Evolutionary conservation across 164 flowering plant genomes (phyloP).

Genomic region (Aristolochia fimbriata): DNA sequence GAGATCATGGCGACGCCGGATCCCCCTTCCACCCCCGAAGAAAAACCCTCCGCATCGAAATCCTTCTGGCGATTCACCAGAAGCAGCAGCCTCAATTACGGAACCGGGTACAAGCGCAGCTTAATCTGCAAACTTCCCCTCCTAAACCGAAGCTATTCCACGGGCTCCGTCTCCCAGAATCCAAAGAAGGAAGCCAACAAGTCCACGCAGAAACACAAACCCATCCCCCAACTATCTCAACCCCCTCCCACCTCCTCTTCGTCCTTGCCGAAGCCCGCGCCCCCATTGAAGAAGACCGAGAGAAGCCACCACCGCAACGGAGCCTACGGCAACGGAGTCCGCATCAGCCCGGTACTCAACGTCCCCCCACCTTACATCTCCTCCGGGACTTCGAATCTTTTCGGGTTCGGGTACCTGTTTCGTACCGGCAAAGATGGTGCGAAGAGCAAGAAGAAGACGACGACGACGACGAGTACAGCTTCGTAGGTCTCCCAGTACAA

Average conservation of each 20-base stretch:
- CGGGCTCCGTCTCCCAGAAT: slow-evolving; percentile 38
- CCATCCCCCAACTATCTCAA: not conserved
- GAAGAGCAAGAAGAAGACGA: slow-evolving; percentile 26
- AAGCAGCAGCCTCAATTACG: slow-evolving; percentile 48
- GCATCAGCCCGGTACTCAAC: slow-evolving; percentile 58
- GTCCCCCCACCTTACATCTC: slow-evolving; percentile 59
- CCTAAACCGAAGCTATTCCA: slow-evolving; percentile 67
- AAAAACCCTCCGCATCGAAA: slow-evolving; percentile 17
- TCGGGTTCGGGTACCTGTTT: slow-evolving; percentile 62
- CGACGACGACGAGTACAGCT: too few species aligned
- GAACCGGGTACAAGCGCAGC: slow-evolving; percentile 19
- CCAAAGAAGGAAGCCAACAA: slow-evolving; percentile 37
- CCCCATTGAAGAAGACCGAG: slow-evolving; percentile 27
- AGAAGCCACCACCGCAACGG: slow-evolving; percentile 12
- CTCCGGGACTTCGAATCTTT: slow-evolving; percentile 38
- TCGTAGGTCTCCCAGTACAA: too few species aligned
- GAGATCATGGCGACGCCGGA: slow-evolving; percentile 41
- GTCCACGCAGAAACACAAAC: slow-evolving; percentile 12
- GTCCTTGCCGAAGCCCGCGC: slow-evolving; percentile 13
- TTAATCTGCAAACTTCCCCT: slow-evolving; percentile 41
- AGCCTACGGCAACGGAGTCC: slow-evolving; percentile 32
- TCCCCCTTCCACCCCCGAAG: slow-evolving; percentile 19
- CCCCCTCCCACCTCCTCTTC: not conserved
- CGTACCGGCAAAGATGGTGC: slow-evolving; percentile 47
- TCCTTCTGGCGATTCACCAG: slow-evolving; percentile 69